These are phyloP conservation scores for Geotrichum klebahnii DNA, from an alignment of 1,139 yeast species.

Conservation along the genomic window DNA sequence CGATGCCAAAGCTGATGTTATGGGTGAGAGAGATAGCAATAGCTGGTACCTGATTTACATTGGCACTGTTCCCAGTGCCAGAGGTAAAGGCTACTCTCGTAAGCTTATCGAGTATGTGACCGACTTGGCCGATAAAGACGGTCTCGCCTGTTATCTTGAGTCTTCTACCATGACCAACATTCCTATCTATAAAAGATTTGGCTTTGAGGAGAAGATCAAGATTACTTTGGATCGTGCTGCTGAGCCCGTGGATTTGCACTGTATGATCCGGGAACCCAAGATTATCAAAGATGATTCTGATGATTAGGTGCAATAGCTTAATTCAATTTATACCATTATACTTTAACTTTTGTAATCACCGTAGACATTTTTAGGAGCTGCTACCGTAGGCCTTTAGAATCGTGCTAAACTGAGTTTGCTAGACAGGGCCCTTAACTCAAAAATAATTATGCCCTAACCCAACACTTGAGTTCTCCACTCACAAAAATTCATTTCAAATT, in stretches of 20 bases:
- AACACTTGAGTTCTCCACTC: not conserved
- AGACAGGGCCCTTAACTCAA: too few species aligned
- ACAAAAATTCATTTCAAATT: not conserved
- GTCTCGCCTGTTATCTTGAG: conserved; percentile 52
- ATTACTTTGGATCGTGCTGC: conserved; percentile 24
- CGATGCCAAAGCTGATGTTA: conserved; percentile 42
- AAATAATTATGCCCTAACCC: not conserved
- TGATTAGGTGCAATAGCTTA: conserved; percentile 18
- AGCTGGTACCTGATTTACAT: conserved; percentile 58
- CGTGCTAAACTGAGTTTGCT: too few species aligned
- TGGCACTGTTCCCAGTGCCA: conserved; percentile 55
- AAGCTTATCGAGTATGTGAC: conserved; percentile 56
- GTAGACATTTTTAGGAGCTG: too few species aligned
- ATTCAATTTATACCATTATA: too few species aligned
- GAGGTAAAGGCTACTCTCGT: conserved; percentile 67
- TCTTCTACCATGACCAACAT: conserved; percentile 52
- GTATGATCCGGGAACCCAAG: conserved; percentile 31
- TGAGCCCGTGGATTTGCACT: conserved; percentile 27
- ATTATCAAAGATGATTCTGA: conserved; percentile 22
- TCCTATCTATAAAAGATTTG: conserved; percentile 57
- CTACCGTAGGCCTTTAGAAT: too few species aligned
- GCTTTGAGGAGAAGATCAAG: conserved; percentile 39
- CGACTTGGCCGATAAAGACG: conserved; percentile 47
- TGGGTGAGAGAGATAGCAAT: conserved; percentile 40
- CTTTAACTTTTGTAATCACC: too few species aligned